phyloP scores from a whole-genome alignment of 768 basidiomycete genomes.

The Cystofilobasidium macerans region DNA sequence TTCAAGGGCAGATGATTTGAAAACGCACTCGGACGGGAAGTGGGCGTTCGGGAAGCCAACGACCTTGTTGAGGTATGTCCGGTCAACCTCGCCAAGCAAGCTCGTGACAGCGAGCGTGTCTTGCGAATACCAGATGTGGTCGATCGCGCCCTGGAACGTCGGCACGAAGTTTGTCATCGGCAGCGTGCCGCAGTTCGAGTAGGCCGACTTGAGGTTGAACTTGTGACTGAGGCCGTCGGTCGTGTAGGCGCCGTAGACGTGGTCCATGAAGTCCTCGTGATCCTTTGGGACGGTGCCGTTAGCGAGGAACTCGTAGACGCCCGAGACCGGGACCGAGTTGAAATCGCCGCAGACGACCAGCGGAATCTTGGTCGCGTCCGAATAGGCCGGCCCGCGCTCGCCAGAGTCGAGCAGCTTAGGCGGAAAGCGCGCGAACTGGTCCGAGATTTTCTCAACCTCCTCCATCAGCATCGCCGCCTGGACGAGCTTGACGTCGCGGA shows the following conservation, averaged over 20 bases:
- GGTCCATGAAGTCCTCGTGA: conserved; percentile 85
- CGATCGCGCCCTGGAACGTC: conserved; percentile 71
- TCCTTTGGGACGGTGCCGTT: conserved; percentile 53
- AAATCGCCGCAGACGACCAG: conserved; percentile 87
- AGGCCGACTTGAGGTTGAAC: conserved; percentile 73
- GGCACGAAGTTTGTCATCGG: conserved; percentile 84
- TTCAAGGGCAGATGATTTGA: neutral
- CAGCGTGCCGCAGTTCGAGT: conserved; percentile 52
- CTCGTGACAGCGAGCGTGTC: conserved; percentile 63
- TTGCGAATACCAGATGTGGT: conserved; percentile 86
- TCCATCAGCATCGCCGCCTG: conserved; percentile 87
- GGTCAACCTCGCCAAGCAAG: conserved; percentile 80
- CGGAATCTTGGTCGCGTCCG: conserved; percentile 81
- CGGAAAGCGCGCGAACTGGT: conserved; percentile 73
- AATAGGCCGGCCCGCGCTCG: conserved; percentile 48
- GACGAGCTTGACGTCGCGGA: conserved; percentile 91
- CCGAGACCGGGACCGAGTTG: conserved; percentile 76
- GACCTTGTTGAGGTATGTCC: conserved; percentile 67
- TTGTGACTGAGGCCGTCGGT: conserved; percentile 70
- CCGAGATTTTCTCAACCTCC: conserved; percentile 79
- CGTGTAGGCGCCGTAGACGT: conserved; percentile 87
- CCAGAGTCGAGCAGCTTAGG: conserved; percentile 40
- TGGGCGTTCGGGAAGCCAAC: conserved; percentile 96
- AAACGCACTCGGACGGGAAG: conserved; percentile 77
- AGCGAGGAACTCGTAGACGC: conserved; percentile 82